phyloP scores from a whole-genome alignment of 768 basidiomycete species.

The Hortiboletus campestris region DNA sequence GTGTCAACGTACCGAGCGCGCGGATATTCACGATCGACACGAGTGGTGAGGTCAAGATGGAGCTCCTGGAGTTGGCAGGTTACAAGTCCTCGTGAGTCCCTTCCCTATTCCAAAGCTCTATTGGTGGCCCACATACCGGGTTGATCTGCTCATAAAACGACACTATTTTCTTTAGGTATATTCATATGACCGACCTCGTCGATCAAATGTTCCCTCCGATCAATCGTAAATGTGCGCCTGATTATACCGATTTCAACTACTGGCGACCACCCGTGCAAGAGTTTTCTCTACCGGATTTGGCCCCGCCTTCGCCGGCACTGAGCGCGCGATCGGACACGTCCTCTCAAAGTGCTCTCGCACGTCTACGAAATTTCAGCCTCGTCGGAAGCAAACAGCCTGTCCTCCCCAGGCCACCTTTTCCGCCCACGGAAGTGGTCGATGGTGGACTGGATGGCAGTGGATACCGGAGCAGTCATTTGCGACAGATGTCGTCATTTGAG shows the following conservation, averaged over 20 bases:
- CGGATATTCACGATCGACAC: conserved; percentile 98
- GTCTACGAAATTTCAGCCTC: conserved; percentile 78
- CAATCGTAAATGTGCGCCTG: conserved; percentile 80
- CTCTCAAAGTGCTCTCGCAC: conserved; percentile 65
- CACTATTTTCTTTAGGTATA: conserved; percentile 58
- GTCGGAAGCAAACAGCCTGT: conserved; percentile 46
- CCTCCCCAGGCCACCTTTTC: conserved; percentile 27
- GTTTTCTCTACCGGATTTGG: conserved; percentile 72
- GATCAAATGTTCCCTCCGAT: conserved; percentile 99
- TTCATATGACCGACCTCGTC: conserved; percentile 98
- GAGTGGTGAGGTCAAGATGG: conserved; percentile 93
- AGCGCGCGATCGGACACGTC: conserved; percentile 92
- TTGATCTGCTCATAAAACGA: not conserved
- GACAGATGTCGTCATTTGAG: conserved; percentile 78
- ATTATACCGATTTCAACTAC: conserved; percentile 96
- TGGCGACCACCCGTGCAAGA: conserved; percentile 86
- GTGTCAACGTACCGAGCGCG: conserved; percentile 90
- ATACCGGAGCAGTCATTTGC: conserved; percentile 45
- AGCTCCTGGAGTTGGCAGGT: conserved; percentile 92
- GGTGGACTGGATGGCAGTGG: conserved; percentile 7
- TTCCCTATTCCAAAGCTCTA: not conserved
- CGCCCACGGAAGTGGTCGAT: conserved; percentile 14
- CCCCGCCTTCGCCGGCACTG: conserved; percentile 89
- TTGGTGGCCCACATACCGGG: too few relatives aligned
- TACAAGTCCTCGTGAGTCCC: conserved; percentile 87